A percentile compares a stretch with the other conserved stretches of the same genome.
phyloP scores from a whole-genome alignment of 2,329 filamentous ascomycete species.

The Aspergillus aculeatinus region DNA sequence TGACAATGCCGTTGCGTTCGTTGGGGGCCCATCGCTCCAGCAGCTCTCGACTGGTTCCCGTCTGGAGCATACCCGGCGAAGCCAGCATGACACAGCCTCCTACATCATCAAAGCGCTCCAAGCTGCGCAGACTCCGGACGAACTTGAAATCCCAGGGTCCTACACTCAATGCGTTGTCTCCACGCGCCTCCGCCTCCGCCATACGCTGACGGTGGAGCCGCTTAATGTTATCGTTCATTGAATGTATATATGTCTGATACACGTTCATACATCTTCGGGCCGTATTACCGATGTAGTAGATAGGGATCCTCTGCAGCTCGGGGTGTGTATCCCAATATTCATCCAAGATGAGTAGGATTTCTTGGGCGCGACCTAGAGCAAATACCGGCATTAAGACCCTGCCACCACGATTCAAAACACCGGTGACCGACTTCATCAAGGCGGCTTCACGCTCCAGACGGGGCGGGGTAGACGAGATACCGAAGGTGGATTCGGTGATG shows the following conservation, averaged over 20 bases:
- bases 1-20: conserved; percentile 95
- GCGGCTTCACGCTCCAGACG: conserved; percentile 87
- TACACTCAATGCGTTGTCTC: conserved; percentile 66
- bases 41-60: conserved; percentile 87
- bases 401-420: conserved; percentile 85
- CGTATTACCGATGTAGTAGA: conserved; percentile 95
- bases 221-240: conserved; percentile 99
- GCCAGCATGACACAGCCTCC: conserved; percentile 96
- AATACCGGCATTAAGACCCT: conserved; percentile 94
- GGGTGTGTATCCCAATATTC: conserved; percentile 93
- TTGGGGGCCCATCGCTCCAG: conserved; percentile 95
- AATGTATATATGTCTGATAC: conserved; percentile 95
- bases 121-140: conserved; percentile 84
- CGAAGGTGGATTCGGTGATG: conserved; percentile 96
- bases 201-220: conserved; percentile 89
- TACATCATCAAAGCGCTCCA: conserved; percentile 94
- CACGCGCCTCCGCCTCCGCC: conserved; percentile 81
- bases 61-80: conserved; percentile 97
- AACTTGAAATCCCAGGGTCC: conserved; percentile 97
- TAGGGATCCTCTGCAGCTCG: conserved; percentile 85
- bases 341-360: conserved; percentile 88
- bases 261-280: conserved; percentile 97
- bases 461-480: conserved; percentile 89
- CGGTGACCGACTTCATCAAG: conserved; percentile 92
- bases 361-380: conserved; percentile 88